Base-by-base conservation (phyloP, 2,329 filamentous ascomycete genomes). In the Aspergillus fructus region DNA sequence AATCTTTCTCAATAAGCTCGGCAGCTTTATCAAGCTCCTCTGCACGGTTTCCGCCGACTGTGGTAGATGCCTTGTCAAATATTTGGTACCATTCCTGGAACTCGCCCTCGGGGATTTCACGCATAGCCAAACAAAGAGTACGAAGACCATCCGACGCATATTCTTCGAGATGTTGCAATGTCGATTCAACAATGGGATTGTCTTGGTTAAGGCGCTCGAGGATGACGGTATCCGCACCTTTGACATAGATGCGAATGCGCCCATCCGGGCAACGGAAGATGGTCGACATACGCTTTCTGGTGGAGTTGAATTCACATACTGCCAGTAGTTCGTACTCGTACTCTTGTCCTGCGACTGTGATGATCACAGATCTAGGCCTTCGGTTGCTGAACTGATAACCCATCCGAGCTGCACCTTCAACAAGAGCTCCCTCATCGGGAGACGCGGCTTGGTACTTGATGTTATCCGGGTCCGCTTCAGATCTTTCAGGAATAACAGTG, bases 391-490 rank as follows among this genome's bases (percentile, higher is more conserved):
- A 99, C 56, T 85, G 88, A 79, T 97, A 97, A 4, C 93, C 94
- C 51, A 99, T 81, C 47, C 82, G 77, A 3, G 93, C 85, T 1
- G 94, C 94, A 56, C 94, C 96, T 68, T 97, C 89, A 0, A 99
- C 94, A 49, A 99, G 79, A n/a, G 94, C 94, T 56, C 93, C 94
- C 74, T 99, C 94, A 65, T 99, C 94, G 1, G 94, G 94, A 23
- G 94, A 99, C 2, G 96, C 93, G 23, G 94, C 94, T 77, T 99
- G 96, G 67, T 99, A 99, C 76, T 96, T 97, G 81, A 99, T 97
- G 39, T 86, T 83, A 17, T 86, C 89, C 2, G 84, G 83, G 59
- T 90, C 89, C 65, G 91, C 88, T 43, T 92, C 89, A 49, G 86
- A 86, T 67, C 87, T 82, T 76, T 99, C 94, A 0, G 94, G 96